Evolutionary conservation across 768 basidiomycete genomes (phyloP), one percentile per base, ranked within the genome.

Genomic region (Holtermanniella nyarrowii): DNA sequence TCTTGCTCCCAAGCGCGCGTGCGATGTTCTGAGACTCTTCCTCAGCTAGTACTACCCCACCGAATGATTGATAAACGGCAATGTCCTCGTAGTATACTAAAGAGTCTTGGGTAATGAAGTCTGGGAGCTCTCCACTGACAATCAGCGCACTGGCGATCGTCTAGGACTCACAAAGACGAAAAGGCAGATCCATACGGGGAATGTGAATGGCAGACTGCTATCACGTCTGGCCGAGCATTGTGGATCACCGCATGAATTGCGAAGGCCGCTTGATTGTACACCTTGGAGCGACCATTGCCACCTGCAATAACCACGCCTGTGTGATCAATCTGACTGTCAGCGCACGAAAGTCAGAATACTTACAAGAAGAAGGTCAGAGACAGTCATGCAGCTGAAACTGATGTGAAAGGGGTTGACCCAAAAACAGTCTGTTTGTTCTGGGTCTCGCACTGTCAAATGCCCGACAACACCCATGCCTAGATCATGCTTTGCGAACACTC

Each of bases 181-280:
- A 76, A 80, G 0, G 77, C 76, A 58, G 76, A 78, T 31, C 78
- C 79, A 61, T 75, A 68, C 5, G 74, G 65, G 10, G 77, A 76
- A 59, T 78, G 77, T 16, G 75, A 76, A 56, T 79, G 78, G 0
- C 76, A 76, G 5, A 75, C 76, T 44, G 75, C 74, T 4, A 75
- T 46, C 27, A 79, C 72, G 51, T 79, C 77, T 5, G 77, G 76
- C 44, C 77, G 75, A n/a, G 75, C 76, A 25, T 65, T 60, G 54
- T 77, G 78, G 40, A 78, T 71, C 1, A 73, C 72, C 12, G 75
- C 74, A 53, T 78, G 74, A 37, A 76, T 74, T 64, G 74, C 62
- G 58, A 73, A 75, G 1, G 72, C 75, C 0, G 75, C 71, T 16
- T 54, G 61, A 62, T 76, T 75, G 54, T 74, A 66, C 10, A 37